Evolutionary conservation across 345 rosid genomes (phyloP), one percentile per base, ranked within the genome.

Genomic region (Toxicodendron radicans): DNA sequence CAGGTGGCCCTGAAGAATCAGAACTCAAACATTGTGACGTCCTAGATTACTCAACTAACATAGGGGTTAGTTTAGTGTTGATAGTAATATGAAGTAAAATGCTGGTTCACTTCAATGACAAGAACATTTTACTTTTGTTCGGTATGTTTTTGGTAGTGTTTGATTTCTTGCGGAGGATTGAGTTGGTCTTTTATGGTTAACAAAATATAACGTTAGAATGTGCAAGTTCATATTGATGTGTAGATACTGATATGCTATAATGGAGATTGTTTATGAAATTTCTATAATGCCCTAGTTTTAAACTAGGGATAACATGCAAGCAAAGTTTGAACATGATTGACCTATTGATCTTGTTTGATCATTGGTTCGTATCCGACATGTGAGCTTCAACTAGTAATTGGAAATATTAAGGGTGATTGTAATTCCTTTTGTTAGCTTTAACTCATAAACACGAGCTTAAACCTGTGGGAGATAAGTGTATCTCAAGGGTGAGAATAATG

Each of bases 161-260:
- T 43, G 2, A 9, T 64, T 21, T 64, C 68, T 20, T 20, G 32
- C 11, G 32, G 68, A 11, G 43, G 13, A 21, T 21, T 64, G 52
- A 45, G 68, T 43, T 5, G 5, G 52, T 64, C 2, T 20, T 18
- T 38, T 20, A 21, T 64, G 68, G 51, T 41, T 64, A 20, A 41
- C 23, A n/a, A 38, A 38, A 38, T 38, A 6, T n/a, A 18, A 62
- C 51, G 11, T n/a, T 10, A 10, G 49, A n/a, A n/a, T 20, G 27
- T 8, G 7, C 66, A 6, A 64, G 11, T 64, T 64, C 33, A 65
- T 45, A 9, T 65, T 65, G 54, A 65, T 65, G 54, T 41, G 33
- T 65, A 65, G 30, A 21, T 11, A 41, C 43, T 27, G 49, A 64
- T 20, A 27, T 64, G 38, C 51, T 43, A 23, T 52, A 45, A 65